Evolutionary conservation across 257 asterid species (phyloP).

Genomic region (Perilla frutescens): DNA sequence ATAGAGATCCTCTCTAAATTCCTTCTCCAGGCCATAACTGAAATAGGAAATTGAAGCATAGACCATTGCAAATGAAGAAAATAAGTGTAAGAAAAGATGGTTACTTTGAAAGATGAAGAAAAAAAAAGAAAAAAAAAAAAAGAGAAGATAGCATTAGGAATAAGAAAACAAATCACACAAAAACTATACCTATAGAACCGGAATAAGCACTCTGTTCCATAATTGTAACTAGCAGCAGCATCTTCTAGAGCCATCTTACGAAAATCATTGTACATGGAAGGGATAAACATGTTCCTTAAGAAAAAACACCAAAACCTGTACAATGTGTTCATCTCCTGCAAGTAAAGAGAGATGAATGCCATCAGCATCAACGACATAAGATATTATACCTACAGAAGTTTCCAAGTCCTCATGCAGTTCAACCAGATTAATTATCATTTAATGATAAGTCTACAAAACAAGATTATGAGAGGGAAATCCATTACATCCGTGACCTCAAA

Average conservation of each 20-base stretch:
- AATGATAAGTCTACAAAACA: slow-evolving; percentile 19
- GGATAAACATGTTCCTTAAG: slow-evolving; percentile 69
- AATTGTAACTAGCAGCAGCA: slow-evolving; percentile 81
- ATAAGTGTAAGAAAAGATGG: not conserved
- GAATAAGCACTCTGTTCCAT: slow-evolving; percentile 91
- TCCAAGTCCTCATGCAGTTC: not conserved
- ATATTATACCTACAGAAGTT: not conserved
- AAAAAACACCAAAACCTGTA: slow-evolving; percentile 93
- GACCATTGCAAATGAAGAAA: slow-evolving; percentile 8
- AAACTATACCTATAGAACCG: slow-evolving; percentile 83
- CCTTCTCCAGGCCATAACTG: slow-evolving; percentile 94
- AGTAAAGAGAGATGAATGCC: slow-evolving; percentile 21
- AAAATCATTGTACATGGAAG: slow-evolving; percentile 91
- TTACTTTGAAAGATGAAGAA: not conserved
- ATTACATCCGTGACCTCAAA: not conserved
- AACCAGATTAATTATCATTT: slow-evolving; percentile 1
- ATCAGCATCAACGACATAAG: slow-evolving; percentile 29
- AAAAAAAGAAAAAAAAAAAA: not conserved
- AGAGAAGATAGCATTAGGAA: not conserved
- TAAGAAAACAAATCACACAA: not conserved
- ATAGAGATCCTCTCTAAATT: slow-evolving; percentile 71
- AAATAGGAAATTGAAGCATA: slow-evolving; percentile 26
- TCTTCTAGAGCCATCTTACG: slow-evolving; percentile 82
- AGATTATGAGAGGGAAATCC: slow-evolving; percentile 7
- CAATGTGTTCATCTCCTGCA: slow-evolving; percentile 97